Evolutionary conservation across 2,329 filamentous ascomycete genomes (phyloP), one percentile per base, ranked within the genome.

Genomic region (Xylariaceae sp.): DNA sequence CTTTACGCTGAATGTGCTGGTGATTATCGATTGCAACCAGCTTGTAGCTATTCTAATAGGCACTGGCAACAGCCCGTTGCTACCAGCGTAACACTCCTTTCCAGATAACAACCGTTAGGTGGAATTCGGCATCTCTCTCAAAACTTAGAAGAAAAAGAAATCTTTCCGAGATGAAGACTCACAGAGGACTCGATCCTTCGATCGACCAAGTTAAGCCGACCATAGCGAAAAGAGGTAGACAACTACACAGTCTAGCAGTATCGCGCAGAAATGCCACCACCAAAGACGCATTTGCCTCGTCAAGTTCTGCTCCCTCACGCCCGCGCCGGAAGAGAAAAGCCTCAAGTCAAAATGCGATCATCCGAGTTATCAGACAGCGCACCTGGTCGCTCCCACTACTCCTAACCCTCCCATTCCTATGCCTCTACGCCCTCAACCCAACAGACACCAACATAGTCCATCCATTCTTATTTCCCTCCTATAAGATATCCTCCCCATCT

Each of bases 141-240:
- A 28, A 28, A 28, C 4, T 5, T 4, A 28, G 22, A 28, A 28
- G 7, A 5, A 28, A 7, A 28, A 28, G 22, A 28, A 28, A 28
- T 28, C 22, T 33, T 64, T 33, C 53, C 60, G 10, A 38, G 4
- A 38, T 38, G 34, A 38, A 16, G 34, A 5, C 34, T 38, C 34
- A 38, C 34, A 38, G 34, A 38, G 5, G 13, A 4, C 34, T 38
- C 13, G 34, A 38, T 16, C 34, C 34, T 13, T 38, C 34, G 5
- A 38, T 38, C 34, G 34, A 38, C 16, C 13, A 38, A 9, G 34
- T 38, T 13, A 38, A 38, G 34, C 13, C 34, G 34, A 16, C 34
- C 16, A 13, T 38, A 38, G 34, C 13, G 9, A 38, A 13, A 16
- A 16, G 9, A 13, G 16, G 34, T 38, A 4, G 34, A 16, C 13